Evolutionary conservation across 768 basidiomycete genomes (phyloP).

Genomic region (Strobilomyces confusus): DNA sequence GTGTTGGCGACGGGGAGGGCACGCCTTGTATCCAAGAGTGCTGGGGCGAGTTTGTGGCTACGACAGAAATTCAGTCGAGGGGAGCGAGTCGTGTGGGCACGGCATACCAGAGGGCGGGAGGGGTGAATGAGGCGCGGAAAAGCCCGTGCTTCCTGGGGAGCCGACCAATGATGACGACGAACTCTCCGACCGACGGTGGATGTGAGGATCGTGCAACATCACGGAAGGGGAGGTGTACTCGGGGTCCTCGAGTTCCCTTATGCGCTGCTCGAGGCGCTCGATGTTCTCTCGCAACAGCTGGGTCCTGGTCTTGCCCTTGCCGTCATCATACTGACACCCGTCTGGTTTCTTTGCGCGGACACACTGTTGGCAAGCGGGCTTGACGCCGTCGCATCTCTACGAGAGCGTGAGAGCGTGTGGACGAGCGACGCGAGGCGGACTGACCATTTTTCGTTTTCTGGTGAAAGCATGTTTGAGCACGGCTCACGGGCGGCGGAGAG

Average conservation of each 20-base stretch:
- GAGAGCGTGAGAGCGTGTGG: conserved; percentile 10
- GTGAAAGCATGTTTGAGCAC: conserved; percentile 13
- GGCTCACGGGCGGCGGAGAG: background rate
- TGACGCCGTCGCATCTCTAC: conserved; percentile 73
- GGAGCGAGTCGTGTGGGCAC: background rate
- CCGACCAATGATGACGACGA: conserved; percentile 48
- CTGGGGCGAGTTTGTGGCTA: conserved; percentile 49
- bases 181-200: conserved; percentile 39
- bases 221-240: conserved; percentile 68
- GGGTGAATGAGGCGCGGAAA: conserved; percentile 55
- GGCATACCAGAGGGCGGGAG: conserved; percentile 51
- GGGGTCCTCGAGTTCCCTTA: conserved; percentile 72
- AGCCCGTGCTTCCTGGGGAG: conserved; percentile 49
- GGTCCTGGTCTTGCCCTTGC: conserved; percentile 78
- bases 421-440: conserved; percentile 3
- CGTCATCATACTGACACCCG: conserved; percentile 78
- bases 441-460: conserved; percentile 71
- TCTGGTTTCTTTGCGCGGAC: conserved; percentile 72
- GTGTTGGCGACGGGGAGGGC: conserved; percentile 50
- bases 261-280: conserved; percentile 62
- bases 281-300: conserved; percentile 78
- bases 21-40: conserved; percentile 47
- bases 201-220: conserved; percentile 65
- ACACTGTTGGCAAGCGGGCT: conserved; percentile 79
- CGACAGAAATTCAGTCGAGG: conserved; percentile 7